Base-by-base conservation (phyloP, 495 filamentous ascomycete species). In the Usnea hakonensis region DNA sequence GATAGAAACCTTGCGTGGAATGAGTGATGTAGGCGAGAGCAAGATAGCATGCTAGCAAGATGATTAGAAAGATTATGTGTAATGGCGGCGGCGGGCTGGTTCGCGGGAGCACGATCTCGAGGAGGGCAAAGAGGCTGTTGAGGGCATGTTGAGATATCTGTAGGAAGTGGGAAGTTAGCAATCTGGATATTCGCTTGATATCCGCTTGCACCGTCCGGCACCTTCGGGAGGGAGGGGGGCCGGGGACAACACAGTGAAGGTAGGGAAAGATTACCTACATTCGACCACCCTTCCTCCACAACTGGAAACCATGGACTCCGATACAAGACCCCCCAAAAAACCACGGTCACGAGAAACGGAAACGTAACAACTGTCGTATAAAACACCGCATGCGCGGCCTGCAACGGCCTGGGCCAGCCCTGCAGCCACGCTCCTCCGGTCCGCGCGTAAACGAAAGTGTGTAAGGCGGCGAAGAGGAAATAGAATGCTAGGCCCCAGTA, bases 401-500 rank as follows among this genome's bases (percentile, higher is more conserved):
- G 87, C 23, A 89, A 78, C 2, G 73, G 71, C 0, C 81, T 77
- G 0, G 86, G 84, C 80, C 86, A 87, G 4, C 74, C 72, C 63
- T 84, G 75, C 6, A 87, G 77, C 4, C 87, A 72, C 9, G 73
- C 72, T 50, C 79, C 77, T 5, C 83, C 83, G 16, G 72, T 76
- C 30, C 76, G 73, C 26, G 81, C 81, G 74, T 91, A 92, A 54
- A 74, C 76, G 55, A 84, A 75, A 1, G 87, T 89, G 75, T 95
- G 90, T 26, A 83, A 53, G 5, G 83, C 75, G 0, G 83, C 74
- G 60, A 85, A 73, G 21, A 83, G 75, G 71, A 86, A 86, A 77
- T 94, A 95, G 76, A 92, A 93, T 23, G 78, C 85, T 26, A 91
- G 67, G 0, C 88, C 87, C 88, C 89, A 93, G 77, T 88, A 92